Conservation (phyloP, 1,139 yeast species). For the Saccharomyces pastorianus region DNA sequence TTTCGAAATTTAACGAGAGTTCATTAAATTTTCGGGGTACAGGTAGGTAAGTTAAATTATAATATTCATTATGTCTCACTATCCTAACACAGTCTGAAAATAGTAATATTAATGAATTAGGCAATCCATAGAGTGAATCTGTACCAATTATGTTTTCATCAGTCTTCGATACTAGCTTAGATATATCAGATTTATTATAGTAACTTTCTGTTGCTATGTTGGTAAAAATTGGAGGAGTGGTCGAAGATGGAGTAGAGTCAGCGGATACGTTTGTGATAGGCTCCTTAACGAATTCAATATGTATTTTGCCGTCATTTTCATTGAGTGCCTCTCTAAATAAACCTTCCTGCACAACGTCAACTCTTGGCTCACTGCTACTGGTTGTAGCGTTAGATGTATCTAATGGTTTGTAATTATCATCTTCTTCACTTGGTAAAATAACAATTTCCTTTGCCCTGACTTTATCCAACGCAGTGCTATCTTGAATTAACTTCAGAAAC, state of each 20-base stretch:
- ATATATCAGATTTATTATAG: slow-evolving; percentile 15
- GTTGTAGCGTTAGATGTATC: neutral
- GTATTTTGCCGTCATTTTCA: slow-evolving; percentile 21
- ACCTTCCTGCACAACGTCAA: slow-evolving; percentile 1
- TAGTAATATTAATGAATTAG: slow-evolving; percentile 65
- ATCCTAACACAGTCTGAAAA: slow-evolving; percentile 65
- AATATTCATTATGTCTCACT: slow-evolving; percentile 53
- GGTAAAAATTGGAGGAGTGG: slow-evolving; percentile 19
- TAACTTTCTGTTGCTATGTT: slow-evolving; percentile 21
- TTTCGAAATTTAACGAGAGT: slow-evolving; percentile 43
- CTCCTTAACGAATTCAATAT: slow-evolving; percentile 16
- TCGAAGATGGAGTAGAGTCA: slow-evolving; percentile 1
- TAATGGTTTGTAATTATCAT: neutral
- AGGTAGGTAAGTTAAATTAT: slow-evolving; percentile 27
- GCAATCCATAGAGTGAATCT: slow-evolving; percentile 77
- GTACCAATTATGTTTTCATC: slow-evolving; percentile 45
- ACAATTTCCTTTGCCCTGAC: slow-evolving; percentile 24
- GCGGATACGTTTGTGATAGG: neutral
- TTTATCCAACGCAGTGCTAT: slow-evolving; percentile 53
- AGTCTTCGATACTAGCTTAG: slow-evolving; percentile 29
- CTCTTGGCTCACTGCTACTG: neutral
- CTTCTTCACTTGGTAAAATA: neutral
- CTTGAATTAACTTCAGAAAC: slow-evolving; percentile 67
- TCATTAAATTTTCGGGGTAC: slow-evolving; percentile 36
- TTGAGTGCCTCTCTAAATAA: slow-evolving; percentile 19